phyloP scores from a whole-genome alignment of 495 filamentous ascomycete species.

The Trichocladium antarcticum region DNA sequence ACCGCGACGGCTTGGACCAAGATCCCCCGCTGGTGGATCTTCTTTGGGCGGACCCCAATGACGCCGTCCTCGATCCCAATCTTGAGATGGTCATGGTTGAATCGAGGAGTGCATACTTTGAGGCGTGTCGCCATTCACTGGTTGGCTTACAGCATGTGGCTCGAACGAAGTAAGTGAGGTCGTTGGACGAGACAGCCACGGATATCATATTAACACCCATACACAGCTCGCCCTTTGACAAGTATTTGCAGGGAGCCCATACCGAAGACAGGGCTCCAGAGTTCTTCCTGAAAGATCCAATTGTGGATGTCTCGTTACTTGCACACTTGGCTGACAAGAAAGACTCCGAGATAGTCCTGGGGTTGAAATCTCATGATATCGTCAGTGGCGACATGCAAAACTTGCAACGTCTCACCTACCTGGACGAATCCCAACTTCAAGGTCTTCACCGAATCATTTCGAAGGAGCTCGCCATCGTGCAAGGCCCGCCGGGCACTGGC shows the following conservation, averaged over 20 bases:
- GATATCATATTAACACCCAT: not conserved
- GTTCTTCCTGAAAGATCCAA: conserved; percentile 23
- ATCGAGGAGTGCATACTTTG: conserved; percentile 57
- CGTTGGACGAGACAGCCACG: not conserved
- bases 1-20: conserved; percentile 44
- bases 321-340: conserved; percentile 8
- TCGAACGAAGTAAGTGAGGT: conserved; percentile 41
- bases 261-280: conserved; percentile 24
- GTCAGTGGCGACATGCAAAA: conserved; percentile 9
- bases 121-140: conserved; percentile 61
- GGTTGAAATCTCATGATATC: conserved; percentile 11
- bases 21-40: conserved; percentile 67
- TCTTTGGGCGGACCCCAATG: conserved; percentile 51
- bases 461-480: conserved; percentile 64
- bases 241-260: conserved; percentile 36
- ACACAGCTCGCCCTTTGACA: conserved; percentile 22
- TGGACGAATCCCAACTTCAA: conserved; percentile 59
- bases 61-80: conserved; percentile 55
- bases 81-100: conserved; percentile 72
- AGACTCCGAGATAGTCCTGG: not conserved
- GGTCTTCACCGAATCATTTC: conserved; percentile 63
- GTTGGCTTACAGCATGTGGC: conserved; percentile 62
- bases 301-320: conserved; percentile 28
- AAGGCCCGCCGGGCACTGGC: conserved; percentile 87
- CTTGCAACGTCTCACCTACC: conserved; percentile 29